These are phyloP conservation scores for Fragaria vesca DNA, from an alignment of 306 rosid species.

Conservation along the genomic window DNA sequence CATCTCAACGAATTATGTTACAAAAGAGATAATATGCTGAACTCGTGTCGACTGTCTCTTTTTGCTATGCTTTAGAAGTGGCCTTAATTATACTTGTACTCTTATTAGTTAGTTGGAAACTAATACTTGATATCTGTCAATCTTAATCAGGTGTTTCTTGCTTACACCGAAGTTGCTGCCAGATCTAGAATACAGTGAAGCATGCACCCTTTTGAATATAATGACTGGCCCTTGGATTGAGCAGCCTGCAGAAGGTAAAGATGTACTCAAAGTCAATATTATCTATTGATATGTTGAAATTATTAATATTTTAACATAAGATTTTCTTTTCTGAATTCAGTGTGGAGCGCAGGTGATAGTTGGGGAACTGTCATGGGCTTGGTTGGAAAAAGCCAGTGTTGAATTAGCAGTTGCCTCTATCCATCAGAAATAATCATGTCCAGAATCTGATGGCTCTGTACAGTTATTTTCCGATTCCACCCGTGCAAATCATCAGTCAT, in stretches of 20 bases:
- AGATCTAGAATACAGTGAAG: conserved; percentile 83
- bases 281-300: background rate
- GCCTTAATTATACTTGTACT: background rate
- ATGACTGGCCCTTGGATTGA: conserved; percentile 90
- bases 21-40: background rate
- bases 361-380: conserved; percentile 60
- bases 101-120: background rate
- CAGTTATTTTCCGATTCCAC: too few relatives aligned
- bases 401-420: background rate
- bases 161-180: conserved; percentile 92
- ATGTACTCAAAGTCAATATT: background rate
- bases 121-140: conserved; percentile 8
- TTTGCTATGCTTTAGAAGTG: background rate
- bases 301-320: background rate
- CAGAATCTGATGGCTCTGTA: conserved; percentile 7
- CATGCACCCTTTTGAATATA: conserved; percentile 81
- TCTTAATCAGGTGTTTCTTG: conserved; percentile 78
- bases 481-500: background rate
- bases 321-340: conserved; percentile 36
- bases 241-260: conserved; percentile 61
- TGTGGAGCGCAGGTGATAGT: conserved; percentile 77
- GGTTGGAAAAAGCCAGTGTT: conserved; percentile 43
- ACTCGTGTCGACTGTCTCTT: background rate
- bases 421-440: background rate
- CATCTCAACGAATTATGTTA: background rate